Percentiles rank a stretch among this genome's conserved stretches.
phyloP scores from a whole-genome alignment of 208 protist genomes.

The Entamoeba nuttalli region DNA sequence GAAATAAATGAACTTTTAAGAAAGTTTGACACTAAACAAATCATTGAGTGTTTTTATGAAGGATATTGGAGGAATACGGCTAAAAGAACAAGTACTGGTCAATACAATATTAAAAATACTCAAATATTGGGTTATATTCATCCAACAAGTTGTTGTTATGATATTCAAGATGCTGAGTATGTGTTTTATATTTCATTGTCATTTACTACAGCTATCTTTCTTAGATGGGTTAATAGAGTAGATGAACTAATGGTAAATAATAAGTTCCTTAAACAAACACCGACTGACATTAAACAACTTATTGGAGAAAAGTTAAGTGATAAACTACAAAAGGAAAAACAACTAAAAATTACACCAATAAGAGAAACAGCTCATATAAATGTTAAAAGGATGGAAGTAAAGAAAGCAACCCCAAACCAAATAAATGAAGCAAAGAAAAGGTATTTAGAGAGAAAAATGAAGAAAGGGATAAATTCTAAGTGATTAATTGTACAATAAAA shows the following conservation, averaged over 20 bases:
- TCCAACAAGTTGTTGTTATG: background rate
- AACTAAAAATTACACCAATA: background rate
- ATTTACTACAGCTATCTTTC: background rate
- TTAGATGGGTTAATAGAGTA: background rate
- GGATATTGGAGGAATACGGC: background rate
- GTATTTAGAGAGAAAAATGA: background rate
- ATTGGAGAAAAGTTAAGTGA: background rate
- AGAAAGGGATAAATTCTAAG: no score
- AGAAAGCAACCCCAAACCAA: background rate
- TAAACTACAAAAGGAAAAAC: background rate
- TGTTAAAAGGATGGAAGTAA: background rate
- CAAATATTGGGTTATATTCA: background rate
- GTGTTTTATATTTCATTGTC: background rate
- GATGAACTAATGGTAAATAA: background rate
- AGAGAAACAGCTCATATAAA: background rate
- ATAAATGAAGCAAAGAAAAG: background rate
- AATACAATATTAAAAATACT: background rate
- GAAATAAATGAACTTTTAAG: background rate
- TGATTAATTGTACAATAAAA: no score
- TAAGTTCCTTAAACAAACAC: background rate
- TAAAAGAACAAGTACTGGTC: background rate
- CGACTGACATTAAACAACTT: background rate
- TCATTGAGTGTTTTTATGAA: background rate
- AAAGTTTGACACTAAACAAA: background rate
- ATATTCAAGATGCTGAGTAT: background rate